Conservation (phyloP, 768 basidiomycete species). For the Termitomyces sp. region DNA sequence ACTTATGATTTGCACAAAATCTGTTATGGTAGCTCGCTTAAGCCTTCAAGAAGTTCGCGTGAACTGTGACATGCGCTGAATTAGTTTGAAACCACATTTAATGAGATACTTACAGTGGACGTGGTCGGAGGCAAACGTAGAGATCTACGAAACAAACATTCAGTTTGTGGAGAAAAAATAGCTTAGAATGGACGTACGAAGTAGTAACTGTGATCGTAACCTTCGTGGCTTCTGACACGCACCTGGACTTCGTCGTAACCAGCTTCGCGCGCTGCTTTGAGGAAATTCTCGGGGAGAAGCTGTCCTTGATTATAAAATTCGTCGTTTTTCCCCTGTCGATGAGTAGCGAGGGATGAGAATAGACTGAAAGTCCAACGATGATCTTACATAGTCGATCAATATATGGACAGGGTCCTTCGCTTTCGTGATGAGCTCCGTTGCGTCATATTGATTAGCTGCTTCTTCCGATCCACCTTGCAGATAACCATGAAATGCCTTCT, state of each 20-base stretch:
- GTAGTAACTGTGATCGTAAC: conserved; percentile 88
- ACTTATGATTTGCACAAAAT: neutral
- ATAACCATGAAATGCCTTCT: conserved; percentile 88
- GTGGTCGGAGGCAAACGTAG: conserved; percentile 87
- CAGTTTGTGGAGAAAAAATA: neutral
- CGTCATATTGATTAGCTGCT: conserved; percentile 72
- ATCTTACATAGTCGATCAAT: conserved; percentile 78
- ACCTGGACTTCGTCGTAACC: conserved; percentile 76
- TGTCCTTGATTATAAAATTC: conserved; percentile 83
- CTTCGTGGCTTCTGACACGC: conserved; percentile 71
- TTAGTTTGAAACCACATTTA: conserved; percentile 11
- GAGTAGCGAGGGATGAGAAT: neutral
- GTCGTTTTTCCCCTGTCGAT: conserved; percentile 66
- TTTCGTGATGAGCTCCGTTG: conserved; percentile 73
- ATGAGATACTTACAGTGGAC: conserved; percentile 63
- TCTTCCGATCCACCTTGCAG: conserved; percentile 73
- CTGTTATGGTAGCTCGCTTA: conserved; percentile 20
- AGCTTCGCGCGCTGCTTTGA: conserved; percentile 67
- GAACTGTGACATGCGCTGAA: conserved; percentile 45
- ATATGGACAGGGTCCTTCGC: conserved; percentile 65
- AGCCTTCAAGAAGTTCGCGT: conserved; percentile 83
- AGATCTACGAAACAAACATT: too few relatives aligned
- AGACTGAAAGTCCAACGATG: neutral
- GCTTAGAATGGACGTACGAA: conserved; percentile 44
- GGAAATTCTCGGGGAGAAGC: conserved; percentile 86